These are phyloP conservation scores for Corylus avellana DNA, from an alignment of 306 rosid genomes.

Conservation along the genomic window DNA sequence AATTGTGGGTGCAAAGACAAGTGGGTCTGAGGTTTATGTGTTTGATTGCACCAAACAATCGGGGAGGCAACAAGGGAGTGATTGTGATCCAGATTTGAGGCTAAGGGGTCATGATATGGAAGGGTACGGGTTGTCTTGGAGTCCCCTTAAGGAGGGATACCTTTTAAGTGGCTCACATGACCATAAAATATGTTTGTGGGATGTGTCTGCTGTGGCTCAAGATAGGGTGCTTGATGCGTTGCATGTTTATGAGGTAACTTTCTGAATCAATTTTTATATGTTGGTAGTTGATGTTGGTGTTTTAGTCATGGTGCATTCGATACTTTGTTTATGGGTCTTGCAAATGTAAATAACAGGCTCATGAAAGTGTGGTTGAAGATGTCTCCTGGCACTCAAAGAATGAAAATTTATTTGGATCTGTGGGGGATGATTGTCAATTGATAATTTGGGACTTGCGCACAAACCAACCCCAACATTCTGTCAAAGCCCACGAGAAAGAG, in stretches of 20 bases:
- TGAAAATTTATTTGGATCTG: slow-evolving; percentile 76
- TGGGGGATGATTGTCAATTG: slow-evolving; percentile 83
- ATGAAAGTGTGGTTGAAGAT: slow-evolving; percentile 71
- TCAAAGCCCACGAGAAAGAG: slow-evolving; percentile 84
- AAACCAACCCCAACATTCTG: slow-evolving; percentile 59
- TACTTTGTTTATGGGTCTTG: slow-evolving; percentile 12
- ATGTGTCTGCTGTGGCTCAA: slow-evolving; percentile 55
- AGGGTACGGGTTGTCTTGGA: slow-evolving; percentile 96
- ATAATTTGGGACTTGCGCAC: slow-evolving; percentile 88
- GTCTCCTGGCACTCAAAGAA: slow-evolving; percentile 81
- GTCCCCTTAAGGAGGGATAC: slow-evolving; percentile 61
- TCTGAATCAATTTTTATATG: not conserved
- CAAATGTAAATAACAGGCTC: slow-evolving; percentile 43
- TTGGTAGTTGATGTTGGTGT: not conserved
- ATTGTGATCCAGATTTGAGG: slow-evolving; percentile 73
- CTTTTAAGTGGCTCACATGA: slow-evolving; percentile 88
- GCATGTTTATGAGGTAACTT: slow-evolving; percentile 69
- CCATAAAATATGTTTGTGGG: slow-evolving; percentile 83
- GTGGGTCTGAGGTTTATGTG: slow-evolving; percentile 76
- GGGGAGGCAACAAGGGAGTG: slow-evolving; percentile 35
- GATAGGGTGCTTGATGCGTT: slow-evolving; percentile 65
- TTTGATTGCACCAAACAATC: slow-evolving; percentile 55
- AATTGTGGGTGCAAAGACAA: slow-evolving; percentile 75
- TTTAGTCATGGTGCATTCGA: not conserved
- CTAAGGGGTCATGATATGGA: slow-evolving; percentile 91